A percentile compares a stretch with the other conserved stretches of the same genome.
Evolutionary conservation across 306 rosid genomes (phyloP).

Genomic region (Glycine tomentella): DNA sequence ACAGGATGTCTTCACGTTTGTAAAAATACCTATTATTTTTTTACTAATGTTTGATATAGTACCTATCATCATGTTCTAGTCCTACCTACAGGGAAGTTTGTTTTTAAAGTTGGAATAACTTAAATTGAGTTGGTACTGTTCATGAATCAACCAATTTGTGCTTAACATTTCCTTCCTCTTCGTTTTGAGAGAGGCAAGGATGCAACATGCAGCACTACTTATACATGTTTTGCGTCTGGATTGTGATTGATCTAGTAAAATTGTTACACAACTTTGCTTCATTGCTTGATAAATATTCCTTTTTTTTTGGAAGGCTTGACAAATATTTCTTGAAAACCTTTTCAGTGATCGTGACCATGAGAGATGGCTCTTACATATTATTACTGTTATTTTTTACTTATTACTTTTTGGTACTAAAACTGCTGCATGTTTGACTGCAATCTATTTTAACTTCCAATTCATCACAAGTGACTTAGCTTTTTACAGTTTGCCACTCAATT

Average conservation of each 20-base stretch:
- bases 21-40: slow-evolving; percentile 33
- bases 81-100: slow-evolving; percentile 8
- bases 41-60: slow-evolving; percentile 3
- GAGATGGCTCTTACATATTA: too few relatives aligned
- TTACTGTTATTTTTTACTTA: too few relatives aligned
- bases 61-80: slow-evolving; percentile 10
- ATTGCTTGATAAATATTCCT: neutral
- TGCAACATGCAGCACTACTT: neutral
- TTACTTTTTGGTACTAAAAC: too few relatives aligned
- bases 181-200: too few relatives aligned
- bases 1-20: slow-evolving; percentile 15
- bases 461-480: too few relatives aligned
- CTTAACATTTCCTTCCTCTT: too few relatives aligned
- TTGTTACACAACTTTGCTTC: neutral
- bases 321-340: neutral
- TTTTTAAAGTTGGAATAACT: slow-evolving; percentile 31
- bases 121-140: neutral
- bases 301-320: neutral
- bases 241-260: slow-evolving; percentile 35
- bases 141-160: too few relatives aligned
- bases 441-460: too few relatives aligned
- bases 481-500: too few relatives aligned
- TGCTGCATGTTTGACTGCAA: too few relatives aligned
- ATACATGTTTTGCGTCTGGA: neutral
- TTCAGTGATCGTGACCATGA: too few relatives aligned